phyloP scores from a whole-genome alignment of 2,329 filamentous ascomycete species.

The Arachnomyces sp. region DNA sequence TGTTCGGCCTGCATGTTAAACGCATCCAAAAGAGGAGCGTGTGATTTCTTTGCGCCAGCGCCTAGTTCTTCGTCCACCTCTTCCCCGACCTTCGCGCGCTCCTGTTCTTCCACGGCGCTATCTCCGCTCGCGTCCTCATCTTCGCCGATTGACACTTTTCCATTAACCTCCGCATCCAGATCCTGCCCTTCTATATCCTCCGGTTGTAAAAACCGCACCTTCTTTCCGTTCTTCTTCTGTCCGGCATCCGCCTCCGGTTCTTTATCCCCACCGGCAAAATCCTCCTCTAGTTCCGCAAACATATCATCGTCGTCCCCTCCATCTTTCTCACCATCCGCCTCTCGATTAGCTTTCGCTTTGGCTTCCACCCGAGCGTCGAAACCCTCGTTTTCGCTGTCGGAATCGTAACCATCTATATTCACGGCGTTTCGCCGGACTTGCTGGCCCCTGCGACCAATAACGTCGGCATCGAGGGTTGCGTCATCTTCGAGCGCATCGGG shows the following conservation, averaged over 20 bases:
- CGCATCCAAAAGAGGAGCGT: constrained; percentile 88
- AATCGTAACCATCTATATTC: constrained; percentile 94
- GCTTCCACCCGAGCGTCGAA: constrained; percentile 68
- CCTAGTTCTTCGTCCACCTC: constrained; percentile 84
- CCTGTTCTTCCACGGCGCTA: constrained; percentile 57
- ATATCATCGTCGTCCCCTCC: constrained; percentile 58
- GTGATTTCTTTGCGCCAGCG: constrained; percentile 80
- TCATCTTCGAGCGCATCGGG: constrained; percentile 71
- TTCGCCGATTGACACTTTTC: constrained; percentile 42
- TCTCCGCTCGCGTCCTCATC: constrained; percentile 56
- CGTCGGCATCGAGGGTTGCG: constrained; percentile 77
- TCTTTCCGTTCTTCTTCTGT: constrained; percentile 48
- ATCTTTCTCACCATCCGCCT: constrained; percentile 29
- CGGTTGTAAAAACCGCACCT: constrained; percentile 52
- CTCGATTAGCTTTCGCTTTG: constrained; percentile 37
- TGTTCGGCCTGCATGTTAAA: constrained; percentile 91
- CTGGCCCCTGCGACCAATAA: constrained; percentile 67
- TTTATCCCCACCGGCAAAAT: constrained; percentile 47
- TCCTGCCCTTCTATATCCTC: constrained; percentile 71
- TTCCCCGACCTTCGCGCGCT: constrained; percentile 62
- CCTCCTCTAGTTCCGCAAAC: constrained; percentile 67
- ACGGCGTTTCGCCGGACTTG: constrained; percentile 86
- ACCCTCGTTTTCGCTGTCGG: constrained; percentile 83
- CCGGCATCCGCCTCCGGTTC: constrained; percentile 39
- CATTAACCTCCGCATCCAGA: constrained; percentile 49